Evolutionary conservation across 2,329 filamentous ascomycete species (phyloP), one percentile per base, ranked within the genome.

Genomic region (Scytalidium lignicola): DNA sequence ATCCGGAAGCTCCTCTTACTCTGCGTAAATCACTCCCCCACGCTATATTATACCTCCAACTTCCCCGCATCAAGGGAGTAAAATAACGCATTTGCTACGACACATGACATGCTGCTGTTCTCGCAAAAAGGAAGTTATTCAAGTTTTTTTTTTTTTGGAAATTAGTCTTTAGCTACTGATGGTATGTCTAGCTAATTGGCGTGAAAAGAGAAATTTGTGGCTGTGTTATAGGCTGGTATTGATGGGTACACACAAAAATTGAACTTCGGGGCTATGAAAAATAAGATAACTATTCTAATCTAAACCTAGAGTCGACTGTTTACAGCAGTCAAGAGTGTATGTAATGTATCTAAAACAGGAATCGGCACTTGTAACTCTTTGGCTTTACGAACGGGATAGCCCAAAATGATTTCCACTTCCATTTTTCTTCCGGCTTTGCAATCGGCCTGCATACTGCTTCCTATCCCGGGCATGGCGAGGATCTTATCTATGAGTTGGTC

Each of bases 341-440:
- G 70, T 12, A 72, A 55, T 0, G 66, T 66, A 43, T 70, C 65
- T 60, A 83, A 55, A 50, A 76, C 69, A 2, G 78, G 75, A 66
- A 79, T 76, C 51, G 77, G 69, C 8, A 80, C 66, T 0, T 78
- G 79, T 29, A 78, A 68, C 57, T 75, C 74, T 50, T 70, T 70
- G 0, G 76, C 81, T 49, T 80, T 74, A 47, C 70, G 65, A 5
- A 82, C 73, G 2, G 80, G 78, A 58, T 82, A 82, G 0, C 81
- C 80, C 12, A 85, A 59, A 46, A 85, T 82, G 3, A 82, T 76
- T 46, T 85, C 81, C 46, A 84, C 66, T 59, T 85, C 82, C 78
- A 85, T 78, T 8, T 69, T 70, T 54, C 73, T 74, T 0, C 77
- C 77, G 17, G 71, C 69, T 55, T 79, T 74, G 63, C 73, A 80